These are phyloP conservation scores for Mycosphaerella arachidis DNA, from an alignment of 2,329 filamentous ascomycete genomes.

Conservation along the genomic window DNA sequence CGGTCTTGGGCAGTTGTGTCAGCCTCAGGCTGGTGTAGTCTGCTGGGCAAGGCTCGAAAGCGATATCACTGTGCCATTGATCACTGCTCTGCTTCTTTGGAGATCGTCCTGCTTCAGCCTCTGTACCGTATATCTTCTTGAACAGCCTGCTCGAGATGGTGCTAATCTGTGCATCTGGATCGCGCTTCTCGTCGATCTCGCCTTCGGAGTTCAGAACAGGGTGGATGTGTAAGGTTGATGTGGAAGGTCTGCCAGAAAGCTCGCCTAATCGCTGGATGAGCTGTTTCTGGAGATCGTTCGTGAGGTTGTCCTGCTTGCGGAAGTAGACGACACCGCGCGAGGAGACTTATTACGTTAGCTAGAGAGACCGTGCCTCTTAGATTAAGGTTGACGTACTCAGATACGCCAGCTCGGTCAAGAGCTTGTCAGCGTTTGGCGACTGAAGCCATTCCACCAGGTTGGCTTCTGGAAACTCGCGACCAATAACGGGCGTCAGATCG, in stretches of 20 bases:
- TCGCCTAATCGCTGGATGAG: constrained; percentile 57
- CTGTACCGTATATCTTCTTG: constrained; percentile 41
- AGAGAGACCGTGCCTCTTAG: not conserved
- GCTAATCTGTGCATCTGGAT: constrained; percentile 36
- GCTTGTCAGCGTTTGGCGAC: constrained; percentile 35
- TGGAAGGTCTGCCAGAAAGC: constrained; percentile 53
- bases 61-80: constrained; percentile 56
- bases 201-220: constrained; percentile 52
- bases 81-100: constrained; percentile 47
- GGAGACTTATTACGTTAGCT: constrained; percentile 48
- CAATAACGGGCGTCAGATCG: constrained; percentile 50
- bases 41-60: constrained; percentile 59
- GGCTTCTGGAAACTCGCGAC: constrained; percentile 42
- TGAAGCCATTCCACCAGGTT: constrained; percentile 34
- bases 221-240: constrained; percentile 58
- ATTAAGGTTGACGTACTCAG: constrained; percentile 46
- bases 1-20: constrained; percentile 52
- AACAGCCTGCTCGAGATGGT: constrained; percentile 37
- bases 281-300: constrained; percentile 60
- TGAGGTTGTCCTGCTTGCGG: constrained; percentile 55
- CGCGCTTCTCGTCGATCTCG: constrained; percentile 29
- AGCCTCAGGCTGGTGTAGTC: constrained; percentile 60
- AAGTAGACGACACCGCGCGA: constrained; percentile 68
- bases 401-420: constrained; percentile 45
- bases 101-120: constrained; percentile 29